A percentile compares a stretch with the other conserved stretches of the same genome.
Conservation (phyloP, 2,329 filamentous ascomycete species). For the Aurifilum marmelostoma region DNA sequence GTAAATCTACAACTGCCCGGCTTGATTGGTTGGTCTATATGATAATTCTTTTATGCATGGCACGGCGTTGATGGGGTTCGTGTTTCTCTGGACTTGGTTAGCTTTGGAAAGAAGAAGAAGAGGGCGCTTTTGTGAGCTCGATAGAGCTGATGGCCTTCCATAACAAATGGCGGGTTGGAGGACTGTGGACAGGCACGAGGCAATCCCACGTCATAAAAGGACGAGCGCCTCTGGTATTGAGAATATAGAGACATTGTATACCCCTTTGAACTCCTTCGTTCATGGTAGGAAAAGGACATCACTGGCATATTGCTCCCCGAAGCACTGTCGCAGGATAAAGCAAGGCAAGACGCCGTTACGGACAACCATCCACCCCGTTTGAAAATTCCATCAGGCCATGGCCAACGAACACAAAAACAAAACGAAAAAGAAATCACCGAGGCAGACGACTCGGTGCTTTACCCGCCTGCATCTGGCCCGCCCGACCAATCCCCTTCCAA, state of each 20-base stretch:
- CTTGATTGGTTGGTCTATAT: constrained; percentile 26
- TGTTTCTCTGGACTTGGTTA: constrained; percentile 23
- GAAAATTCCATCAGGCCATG: neutral
- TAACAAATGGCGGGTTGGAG: neutral
- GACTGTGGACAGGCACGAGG: neutral
- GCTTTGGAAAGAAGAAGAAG: constrained; percentile 10
- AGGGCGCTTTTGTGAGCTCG: constrained; percentile 7
- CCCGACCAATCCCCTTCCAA: constrained; percentile 31
- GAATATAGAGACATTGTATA: neutral
- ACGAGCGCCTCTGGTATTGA: neutral
- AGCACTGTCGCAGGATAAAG: neutral
- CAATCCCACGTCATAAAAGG: neutral
- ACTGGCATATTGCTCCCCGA: neutral
- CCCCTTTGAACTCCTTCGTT: neutral
- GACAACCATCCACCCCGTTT: neutral
- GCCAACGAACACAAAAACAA: neutral
- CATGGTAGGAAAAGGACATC: neutral
- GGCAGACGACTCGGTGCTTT: constrained; percentile 13
- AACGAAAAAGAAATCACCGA: neutral
- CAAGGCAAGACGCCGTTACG: neutral
- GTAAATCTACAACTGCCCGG: neutral
- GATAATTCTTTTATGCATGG: constrained; percentile 18
- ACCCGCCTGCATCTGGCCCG: constrained; percentile 18
- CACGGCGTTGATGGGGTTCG: constrained; percentile 27
- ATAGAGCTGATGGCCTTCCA: neutral